These are phyloP conservation scores for Orobanche coerulescens DNA, from an alignment of 257 asterid species.

Conservation along the genomic window DNA sequence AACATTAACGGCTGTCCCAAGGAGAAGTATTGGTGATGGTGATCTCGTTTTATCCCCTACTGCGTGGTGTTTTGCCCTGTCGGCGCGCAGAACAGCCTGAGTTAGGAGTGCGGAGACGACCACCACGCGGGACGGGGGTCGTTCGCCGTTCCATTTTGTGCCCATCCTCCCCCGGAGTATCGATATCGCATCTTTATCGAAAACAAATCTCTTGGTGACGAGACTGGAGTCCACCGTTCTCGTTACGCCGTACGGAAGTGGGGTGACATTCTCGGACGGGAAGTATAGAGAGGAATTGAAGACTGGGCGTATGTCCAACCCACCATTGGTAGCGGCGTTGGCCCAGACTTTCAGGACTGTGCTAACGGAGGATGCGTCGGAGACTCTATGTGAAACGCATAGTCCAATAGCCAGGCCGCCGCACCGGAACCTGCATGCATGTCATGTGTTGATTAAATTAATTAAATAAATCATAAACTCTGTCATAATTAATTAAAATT, in stretches of 20 bases:
- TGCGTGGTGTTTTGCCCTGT: conserved; percentile 14
- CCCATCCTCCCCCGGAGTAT: background rate
- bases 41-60: no score
- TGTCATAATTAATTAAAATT: no score
- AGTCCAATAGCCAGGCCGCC: conserved; percentile 31
- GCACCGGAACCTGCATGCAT: conserved; percentile 25
- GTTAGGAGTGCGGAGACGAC: conserved; percentile 15
- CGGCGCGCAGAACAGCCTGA: conserved; percentile 10
- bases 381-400: conserved; percentile 22
- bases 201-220: conserved; percentile 15
- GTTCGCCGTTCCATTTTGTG: background rate
- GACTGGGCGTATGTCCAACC: background rate
- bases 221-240: background rate
- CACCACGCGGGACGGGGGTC: conserved; percentile 1
- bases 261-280: conserved; percentile 18
- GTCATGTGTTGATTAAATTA: no score
- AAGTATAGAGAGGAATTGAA: conserved; percentile 22
- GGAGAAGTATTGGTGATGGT: background rate
- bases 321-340: background rate
- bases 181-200: conserved; percentile 9
- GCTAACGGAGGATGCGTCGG: conserved; percentile 16
- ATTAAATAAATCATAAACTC: no score
- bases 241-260: conserved; percentile 4
- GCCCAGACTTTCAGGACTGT: conserved; percentile 30
- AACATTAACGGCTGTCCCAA: conserved; percentile 11